Evolutionary conservation across 1,139 yeast species (phyloP).

Genomic region (Pichia sorboxylosa): DNA sequence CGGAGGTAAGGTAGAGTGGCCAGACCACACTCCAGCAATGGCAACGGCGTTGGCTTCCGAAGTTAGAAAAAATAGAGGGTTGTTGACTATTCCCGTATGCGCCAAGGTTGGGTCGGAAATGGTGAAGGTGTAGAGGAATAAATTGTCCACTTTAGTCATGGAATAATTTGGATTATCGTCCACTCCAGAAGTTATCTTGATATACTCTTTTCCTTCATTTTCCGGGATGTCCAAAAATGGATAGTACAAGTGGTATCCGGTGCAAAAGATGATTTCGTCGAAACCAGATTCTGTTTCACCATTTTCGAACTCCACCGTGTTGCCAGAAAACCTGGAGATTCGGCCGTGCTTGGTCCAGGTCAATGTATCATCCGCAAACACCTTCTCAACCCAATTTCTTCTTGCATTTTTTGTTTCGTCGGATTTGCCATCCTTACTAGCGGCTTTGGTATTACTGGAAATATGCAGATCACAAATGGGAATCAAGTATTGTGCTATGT

Average conservation of each 20-base stretch:
- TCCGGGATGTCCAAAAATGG: slow-evolving; percentile 27
- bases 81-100: slow-evolving; percentile 30
- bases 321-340: slow-evolving; percentile 10
- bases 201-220: slow-evolving; percentile 15
- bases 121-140: slow-evolving; percentile 30
- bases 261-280: slow-evolving; percentile 32
- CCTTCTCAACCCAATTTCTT: slow-evolving; percentile 7
- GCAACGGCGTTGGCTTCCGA: slow-evolving; percentile 36
- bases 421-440: too few relatives aligned
- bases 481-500: slow-evolving; percentile 38
- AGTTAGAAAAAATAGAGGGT: slow-evolving; percentile 31
- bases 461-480: slow-evolving; percentile 24
- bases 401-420: not conserved
- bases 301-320: slow-evolving; percentile 26
- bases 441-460: slow-evolving; percentile 1
- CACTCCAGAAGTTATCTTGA: slow-evolving; percentile 14
- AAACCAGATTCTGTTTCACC: slow-evolving; percentile 26
- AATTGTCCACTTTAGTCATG: slow-evolving; percentile 21
- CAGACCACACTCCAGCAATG: slow-evolving; percentile 36
- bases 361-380: slow-evolving; percentile 6
- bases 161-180: slow-evolving; percentile 13
- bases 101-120: slow-evolving; percentile 34
- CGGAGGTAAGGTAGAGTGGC: slow-evolving; percentile 16
- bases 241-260: slow-evolving; percentile 34
- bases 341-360: slow-evolving; percentile 8